Conservation (phyloP, 768 basidiomycete genomes). For the Scleroderma citrinum region DNA sequence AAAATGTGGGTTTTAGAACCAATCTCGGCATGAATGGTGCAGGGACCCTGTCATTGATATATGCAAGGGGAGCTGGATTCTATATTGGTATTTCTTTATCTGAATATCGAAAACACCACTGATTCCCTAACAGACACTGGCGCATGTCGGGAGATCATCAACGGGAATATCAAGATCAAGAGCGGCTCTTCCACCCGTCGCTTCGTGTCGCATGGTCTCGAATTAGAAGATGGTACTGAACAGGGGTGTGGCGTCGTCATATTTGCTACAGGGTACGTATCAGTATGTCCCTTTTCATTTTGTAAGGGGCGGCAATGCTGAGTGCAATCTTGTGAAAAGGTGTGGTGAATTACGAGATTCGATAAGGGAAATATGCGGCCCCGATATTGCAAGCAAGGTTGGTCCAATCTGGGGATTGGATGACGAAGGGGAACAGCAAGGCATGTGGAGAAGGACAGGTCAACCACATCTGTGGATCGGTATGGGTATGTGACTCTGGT, state of each 20-base stretch:
- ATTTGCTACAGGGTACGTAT: conserved; percentile 29
- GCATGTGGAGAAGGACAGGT: conserved; percentile 29
- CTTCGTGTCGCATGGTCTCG: conserved; percentile 25
- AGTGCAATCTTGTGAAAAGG: no score
- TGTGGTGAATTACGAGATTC: conserved; percentile 35
- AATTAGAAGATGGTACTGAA: conserved; percentile 22
- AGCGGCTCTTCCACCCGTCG: conserved; percentile 23
- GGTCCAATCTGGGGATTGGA: conserved; percentile 61
- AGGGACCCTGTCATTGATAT: conserved; percentile 27
- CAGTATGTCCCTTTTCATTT: no score
- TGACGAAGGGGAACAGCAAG: conserved; percentile 57
- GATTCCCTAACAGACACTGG: conserved; percentile 26
- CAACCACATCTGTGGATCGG: conserved; percentile 33
- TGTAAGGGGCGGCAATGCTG: no score
- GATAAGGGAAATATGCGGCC: conserved; percentile 40
- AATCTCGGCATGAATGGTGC: conserved; percentile 34
- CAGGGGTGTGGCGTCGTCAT: conserved; percentile 26
- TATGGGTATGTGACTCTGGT: conserved; percentile 13
- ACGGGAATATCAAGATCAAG: conserved; percentile 50
- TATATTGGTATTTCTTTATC: conserved; percentile 30
- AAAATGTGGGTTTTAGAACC: conserved; percentile 31
- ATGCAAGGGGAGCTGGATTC: conserved; percentile 30
- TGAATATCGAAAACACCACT: not conserved
- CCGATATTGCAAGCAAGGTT: conserved; percentile 39
- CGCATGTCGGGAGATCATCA: conserved; percentile 39